Percentiles rank a stretch among this genome's conserved stretches.
Conservation (phyloP, 2,329 filamentous ascomycete species). For the Pseudocercospora cruenta region DNA sequence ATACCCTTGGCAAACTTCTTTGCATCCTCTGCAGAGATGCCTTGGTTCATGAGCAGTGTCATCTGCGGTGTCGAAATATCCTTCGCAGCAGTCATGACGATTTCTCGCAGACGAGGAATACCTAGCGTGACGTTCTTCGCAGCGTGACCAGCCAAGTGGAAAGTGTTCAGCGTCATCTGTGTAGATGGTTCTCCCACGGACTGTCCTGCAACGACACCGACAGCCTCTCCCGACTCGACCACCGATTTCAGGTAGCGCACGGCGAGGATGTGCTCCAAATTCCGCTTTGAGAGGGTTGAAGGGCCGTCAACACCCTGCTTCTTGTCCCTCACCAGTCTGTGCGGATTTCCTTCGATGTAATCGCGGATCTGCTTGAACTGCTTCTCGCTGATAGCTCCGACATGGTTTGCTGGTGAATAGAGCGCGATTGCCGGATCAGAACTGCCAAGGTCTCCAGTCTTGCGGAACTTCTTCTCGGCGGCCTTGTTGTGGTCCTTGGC, state of each 20-base stretch:
- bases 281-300: conserved; percentile 61
- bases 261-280: conserved; percentile 81
- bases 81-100: conserved; percentile 93
- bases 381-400: conserved; percentile 85
- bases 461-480: conserved; percentile 78
- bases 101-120: conserved; percentile 96
- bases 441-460: conserved; percentile 67
- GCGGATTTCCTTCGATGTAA: conserved; percentile 74
- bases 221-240: conserved; percentile 92
- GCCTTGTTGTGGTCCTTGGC: conserved; percentile 64
- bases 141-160: conserved; percentile 98
- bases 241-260: conserved; percentile 92
- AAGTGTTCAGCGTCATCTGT: conserved; percentile 99
- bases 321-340: conserved; percentile 60
- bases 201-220: conserved; percentile 94
- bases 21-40: conserved; percentile 68
- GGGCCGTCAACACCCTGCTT: conserved; percentile 54
- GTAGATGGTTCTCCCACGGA: conserved; percentile 97
- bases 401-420: conserved; percentile 75
- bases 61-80: conserved; percentile 89
- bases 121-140: conserved; percentile 98
- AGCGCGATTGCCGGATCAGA: conserved; percentile 76
- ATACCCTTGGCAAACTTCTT: conserved; percentile 90
- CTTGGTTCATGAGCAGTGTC: conserved; percentile 77
- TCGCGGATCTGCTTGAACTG: conserved; percentile 73